These are phyloP conservation scores for Ogataea corticis DNA, from an alignment of 805 yeast species.

Conservation along the genomic window DNA sequence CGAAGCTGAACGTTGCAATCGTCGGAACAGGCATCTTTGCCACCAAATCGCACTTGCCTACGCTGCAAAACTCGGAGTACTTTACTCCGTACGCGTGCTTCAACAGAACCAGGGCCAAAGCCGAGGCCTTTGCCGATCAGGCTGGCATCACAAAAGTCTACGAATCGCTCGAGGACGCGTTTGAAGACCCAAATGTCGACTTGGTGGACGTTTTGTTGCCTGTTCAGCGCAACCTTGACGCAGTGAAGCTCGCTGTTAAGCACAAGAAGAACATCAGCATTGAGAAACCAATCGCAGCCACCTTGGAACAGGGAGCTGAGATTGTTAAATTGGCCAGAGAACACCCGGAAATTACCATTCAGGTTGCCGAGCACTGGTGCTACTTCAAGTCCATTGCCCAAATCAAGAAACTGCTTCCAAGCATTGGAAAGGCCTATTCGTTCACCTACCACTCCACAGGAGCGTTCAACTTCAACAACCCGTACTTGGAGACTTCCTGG, in stretches of 20 bases:
- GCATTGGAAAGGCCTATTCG: constrained; percentile 72
- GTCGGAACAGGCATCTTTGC: constrained; percentile 92
- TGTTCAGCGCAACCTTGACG: constrained; percentile 73
- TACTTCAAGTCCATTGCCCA: constrained; percentile 60
- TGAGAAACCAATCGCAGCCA: constrained; percentile 94
- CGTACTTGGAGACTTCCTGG: constrained; percentile 77
- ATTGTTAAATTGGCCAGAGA: constrained; percentile 66
- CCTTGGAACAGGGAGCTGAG: constrained; percentile 73
- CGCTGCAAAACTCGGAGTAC: constrained; percentile 50
- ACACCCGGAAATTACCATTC: constrained; percentile 63
- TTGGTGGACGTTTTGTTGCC: constrained; percentile 86
- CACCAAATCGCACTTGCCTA: constrained; percentile 77
- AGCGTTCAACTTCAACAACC: constrained; percentile 58
- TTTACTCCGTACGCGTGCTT: constrained; percentile 68
- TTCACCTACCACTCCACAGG: constrained; percentile 78
- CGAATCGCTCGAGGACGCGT: constrained; percentile 61
- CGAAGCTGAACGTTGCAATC: constrained; percentile 54
- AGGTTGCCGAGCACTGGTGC: constrained; percentile 85
- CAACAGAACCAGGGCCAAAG: constrained; percentile 84
- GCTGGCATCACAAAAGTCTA: constrained; percentile 59
- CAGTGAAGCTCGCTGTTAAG: constrained; percentile 67
- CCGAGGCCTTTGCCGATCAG: constrained; percentile 68
- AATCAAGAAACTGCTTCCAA: constrained; percentile 57
- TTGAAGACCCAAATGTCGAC: constrained; percentile 67
- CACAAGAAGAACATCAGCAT: constrained; percentile 76